Evolutionary conservation across 192 early-diverging fungal genomes (phyloP).

Genomic region (Coemansia sp.): DNA sequence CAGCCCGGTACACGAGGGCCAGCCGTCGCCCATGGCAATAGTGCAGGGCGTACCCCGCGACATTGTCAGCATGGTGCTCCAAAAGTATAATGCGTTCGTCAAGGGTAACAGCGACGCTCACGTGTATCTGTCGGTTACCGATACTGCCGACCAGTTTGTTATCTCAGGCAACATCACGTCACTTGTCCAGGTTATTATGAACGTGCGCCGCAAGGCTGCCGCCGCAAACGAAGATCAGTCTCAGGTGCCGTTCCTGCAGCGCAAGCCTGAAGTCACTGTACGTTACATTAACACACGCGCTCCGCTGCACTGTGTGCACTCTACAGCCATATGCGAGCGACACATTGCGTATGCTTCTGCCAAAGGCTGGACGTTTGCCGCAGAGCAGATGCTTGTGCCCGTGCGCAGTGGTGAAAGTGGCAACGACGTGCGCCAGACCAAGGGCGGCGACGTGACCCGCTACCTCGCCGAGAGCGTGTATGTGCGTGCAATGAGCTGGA

Average conservation of each 20-base stretch:
- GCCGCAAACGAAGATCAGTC: constrained; percentile 76
- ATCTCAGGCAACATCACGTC: constrained; percentile 79
- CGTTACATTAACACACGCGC: constrained; percentile 62
- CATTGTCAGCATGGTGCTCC: constrained; percentile 72
- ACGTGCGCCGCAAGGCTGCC: constrained; percentile 82
- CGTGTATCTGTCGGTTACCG: constrained; percentile 73
- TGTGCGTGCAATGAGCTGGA: constrained; percentile 26
- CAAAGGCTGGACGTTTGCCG: constrained; percentile 64
- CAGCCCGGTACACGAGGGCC: constrained; percentile 74
- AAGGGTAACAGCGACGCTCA: constrained; percentile 53
- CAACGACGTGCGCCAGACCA: constrained; percentile 3
- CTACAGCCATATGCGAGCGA: constrained; percentile 58
- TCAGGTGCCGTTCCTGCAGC: constrained; percentile 75
- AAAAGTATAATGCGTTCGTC: constrained; percentile 72
- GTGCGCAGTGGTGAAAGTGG: constrained; percentile 72
- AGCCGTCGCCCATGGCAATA: constrained; percentile 78
- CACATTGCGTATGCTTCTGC: constrained; percentile 66
- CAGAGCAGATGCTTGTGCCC: constrained; percentile 62
- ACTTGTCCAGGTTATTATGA: constrained; percentile 79
- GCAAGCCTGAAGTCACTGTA: constrained; percentile 78
- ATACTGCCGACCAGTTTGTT: constrained; percentile 73
- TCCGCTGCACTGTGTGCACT: constrained; percentile 80
- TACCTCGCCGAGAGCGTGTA: constrained; percentile 28
- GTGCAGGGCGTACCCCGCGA: constrained; percentile 70
- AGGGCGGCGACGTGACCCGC: constrained; percentile 5